Evolutionary conservation across 1,139 yeast species (phyloP).

Genomic region (Candida tropicalis): DNA sequence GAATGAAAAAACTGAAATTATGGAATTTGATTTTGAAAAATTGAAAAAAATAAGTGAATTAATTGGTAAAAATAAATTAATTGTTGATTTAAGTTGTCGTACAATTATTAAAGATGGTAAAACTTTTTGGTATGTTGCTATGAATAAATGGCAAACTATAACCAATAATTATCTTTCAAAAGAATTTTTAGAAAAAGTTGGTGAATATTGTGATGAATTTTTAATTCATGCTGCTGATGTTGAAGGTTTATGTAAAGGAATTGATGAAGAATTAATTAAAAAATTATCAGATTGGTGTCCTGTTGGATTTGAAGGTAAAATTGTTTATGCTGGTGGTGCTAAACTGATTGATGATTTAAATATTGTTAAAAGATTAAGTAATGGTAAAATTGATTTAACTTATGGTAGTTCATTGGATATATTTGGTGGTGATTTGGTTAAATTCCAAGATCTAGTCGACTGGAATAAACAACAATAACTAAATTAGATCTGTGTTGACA

Average conservation of each 20-base stretch:
- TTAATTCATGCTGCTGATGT: conserved; percentile 97
- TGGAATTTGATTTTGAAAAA: conserved; percentile 57
- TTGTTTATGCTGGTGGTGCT: conserved; percentile 98
- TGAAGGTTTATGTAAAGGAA: conserved; percentile 93
- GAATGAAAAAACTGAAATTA: conserved; percentile 30
- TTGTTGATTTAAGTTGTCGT: conserved; percentile 90
- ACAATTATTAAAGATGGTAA: conserved; percentile 33
- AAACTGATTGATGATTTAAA: conserved; percentile 67
- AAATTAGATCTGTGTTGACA: neutral
- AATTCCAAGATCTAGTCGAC: conserved; percentile 66
- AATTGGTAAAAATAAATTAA: conserved; percentile 69
- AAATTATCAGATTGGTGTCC: conserved; percentile 80
- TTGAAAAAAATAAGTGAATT: conserved; percentile 46
- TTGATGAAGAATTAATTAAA: conserved; percentile 74
- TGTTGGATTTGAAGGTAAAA: conserved; percentile 56
- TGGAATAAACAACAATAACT: conserved; percentile 57
- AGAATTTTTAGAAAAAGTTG: conserved; percentile 55
- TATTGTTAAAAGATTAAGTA: conserved; percentile 65
- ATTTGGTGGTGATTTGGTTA: conserved; percentile 85
- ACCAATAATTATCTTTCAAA: conserved; percentile 62
- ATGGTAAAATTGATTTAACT: conserved; percentile 86
- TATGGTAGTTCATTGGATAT: conserved; percentile 92
- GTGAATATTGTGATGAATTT: conserved; percentile 78
- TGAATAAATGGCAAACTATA: conserved; percentile 94
- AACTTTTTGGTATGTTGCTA: conserved; percentile 83